phyloP scores from a whole-genome alignment of 148 eudicot species.

The Arctostaphylos glauca region DNA sequence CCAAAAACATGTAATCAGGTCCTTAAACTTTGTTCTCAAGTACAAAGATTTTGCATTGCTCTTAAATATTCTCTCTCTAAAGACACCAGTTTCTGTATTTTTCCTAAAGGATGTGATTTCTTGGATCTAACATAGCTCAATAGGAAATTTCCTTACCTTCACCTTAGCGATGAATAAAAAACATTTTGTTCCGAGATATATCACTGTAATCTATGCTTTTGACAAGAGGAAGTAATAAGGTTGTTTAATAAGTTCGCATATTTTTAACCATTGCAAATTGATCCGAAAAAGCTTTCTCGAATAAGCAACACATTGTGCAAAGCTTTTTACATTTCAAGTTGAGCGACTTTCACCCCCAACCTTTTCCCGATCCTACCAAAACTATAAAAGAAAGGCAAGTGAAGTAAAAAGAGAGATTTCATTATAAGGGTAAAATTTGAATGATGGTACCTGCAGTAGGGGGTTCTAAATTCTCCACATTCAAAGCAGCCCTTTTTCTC shows the following conservation, averaged over 20 bases:
- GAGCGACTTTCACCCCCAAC: neutral
- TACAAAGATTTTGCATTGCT: neutral
- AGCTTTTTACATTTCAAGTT: neutral
- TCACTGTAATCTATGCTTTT: too few species aligned
- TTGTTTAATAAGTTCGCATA: too few species aligned
- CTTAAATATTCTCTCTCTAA: too few species aligned
- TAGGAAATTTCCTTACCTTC: too few species aligned
- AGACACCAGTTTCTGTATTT: too few species aligned
- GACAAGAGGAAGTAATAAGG: too few species aligned
- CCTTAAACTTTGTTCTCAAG: neutral
- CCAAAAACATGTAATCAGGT: neutral
- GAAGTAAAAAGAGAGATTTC: neutral
- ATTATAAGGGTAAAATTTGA: neutral
- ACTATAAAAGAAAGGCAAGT: neutral
- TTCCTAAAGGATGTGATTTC: neutral
- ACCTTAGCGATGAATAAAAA: too few species aligned
- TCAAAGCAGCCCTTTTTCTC: constrained; percentile 72
- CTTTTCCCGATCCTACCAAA: neutral
- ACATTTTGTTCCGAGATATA: too few species aligned
- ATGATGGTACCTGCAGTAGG: constrained; percentile 56
- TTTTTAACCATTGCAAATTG: too few species aligned
- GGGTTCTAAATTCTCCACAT: constrained; percentile 72
- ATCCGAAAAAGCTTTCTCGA: too few species aligned
- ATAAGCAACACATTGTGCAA: neutral
- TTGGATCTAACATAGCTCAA: too few species aligned